Conservation (phyloP, 108 stramenopile species). For the Cyclotella cryptica region DNA sequence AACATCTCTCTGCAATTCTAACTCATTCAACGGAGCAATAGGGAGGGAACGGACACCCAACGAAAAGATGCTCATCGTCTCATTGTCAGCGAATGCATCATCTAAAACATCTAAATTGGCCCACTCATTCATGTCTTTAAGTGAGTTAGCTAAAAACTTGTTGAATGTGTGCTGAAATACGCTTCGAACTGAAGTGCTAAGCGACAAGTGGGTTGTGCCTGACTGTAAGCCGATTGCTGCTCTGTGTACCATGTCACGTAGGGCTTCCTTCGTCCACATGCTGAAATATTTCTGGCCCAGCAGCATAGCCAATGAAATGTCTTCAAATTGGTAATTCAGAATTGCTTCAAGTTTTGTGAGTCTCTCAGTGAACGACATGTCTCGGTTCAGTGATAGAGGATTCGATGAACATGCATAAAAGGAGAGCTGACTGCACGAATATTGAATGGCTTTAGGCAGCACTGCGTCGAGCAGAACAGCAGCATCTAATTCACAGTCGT, state of each 20-base stretch:
- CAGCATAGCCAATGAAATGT: constrained; percentile 7
- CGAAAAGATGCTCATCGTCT: constrained; percentile 14
- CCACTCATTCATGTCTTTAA: constrained; percentile 32
- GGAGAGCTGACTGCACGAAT: constrained; percentile 24
- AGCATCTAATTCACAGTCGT: background rate
- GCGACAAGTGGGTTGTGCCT: constrained; percentile 29
- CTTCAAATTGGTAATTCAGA: background rate
- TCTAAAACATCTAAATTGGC: constrained; percentile 27
- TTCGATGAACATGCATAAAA: constrained; percentile 31
- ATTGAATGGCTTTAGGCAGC: constrained; percentile 33
- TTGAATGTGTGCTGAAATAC: constrained; percentile 24
- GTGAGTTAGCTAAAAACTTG: constrained; percentile 30
- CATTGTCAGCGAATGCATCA: background rate
- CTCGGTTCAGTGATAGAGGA: constrained; percentile 16
- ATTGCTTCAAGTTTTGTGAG: constrained; percentile 17
- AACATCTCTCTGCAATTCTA: constrained; percentile 21
- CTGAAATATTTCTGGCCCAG: constrained; percentile 26
- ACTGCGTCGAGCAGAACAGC: constrained; percentile 6
- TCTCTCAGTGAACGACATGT: constrained; percentile 21
- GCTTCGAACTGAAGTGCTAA: constrained; percentile 23
- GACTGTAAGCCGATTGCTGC: constrained; percentile 12
- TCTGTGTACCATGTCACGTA: constrained; percentile 15
- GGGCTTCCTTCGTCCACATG: constrained; percentile 24
- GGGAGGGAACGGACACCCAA: constrained; percentile 15
- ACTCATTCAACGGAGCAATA: constrained; percentile 12